Evolutionary conservation across 2,329 filamentous ascomycete genomes (phyloP).

Genomic region (Paecilomyces fulvus): DNA sequence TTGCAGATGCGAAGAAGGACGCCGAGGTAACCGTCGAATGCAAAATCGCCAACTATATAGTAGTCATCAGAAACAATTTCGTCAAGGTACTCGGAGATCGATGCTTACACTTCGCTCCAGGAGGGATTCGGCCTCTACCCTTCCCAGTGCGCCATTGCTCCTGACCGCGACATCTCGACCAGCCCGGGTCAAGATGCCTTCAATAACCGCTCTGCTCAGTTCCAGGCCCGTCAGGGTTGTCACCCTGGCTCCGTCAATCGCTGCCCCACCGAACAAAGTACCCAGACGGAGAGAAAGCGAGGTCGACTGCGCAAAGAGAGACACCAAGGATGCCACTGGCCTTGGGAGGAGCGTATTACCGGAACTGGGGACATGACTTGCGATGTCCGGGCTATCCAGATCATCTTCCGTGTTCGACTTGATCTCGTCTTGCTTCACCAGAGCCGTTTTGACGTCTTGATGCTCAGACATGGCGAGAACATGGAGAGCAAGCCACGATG

Average conservation of each 20-base stretch:
- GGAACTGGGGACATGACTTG: slow-evolving; percentile 18
- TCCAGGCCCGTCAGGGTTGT: slow-evolving; percentile 39
- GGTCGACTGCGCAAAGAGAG: slow-evolving; percentile 36
- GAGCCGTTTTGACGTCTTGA: background rate
- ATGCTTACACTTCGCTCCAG: slow-evolving; percentile 38
- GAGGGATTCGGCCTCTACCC: slow-evolving; percentile 35
- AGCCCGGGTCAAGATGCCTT: slow-evolving; percentile 35
- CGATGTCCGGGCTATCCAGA: slow-evolving; percentile 2
- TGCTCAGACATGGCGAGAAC: slow-evolving; percentile 1
- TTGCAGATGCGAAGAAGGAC: slow-evolving; percentile 39
- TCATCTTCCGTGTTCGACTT: slow-evolving; percentile 1
- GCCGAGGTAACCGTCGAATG: slow-evolving; percentile 39
- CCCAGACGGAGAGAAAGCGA: slow-evolving; percentile 37
- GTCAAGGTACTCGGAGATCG: background rate
- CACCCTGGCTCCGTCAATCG: slow-evolving; percentile 35
- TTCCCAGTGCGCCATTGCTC: slow-evolving; percentile 41
- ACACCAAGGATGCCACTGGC: slow-evolving; percentile 37
- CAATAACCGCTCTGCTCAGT: slow-evolving; percentile 37
- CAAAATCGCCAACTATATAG: slow-evolving; percentile 30
- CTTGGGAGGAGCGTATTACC: slow-evolving; percentile 34
- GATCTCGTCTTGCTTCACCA: background rate
- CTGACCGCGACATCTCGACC: slow-evolving; percentile 35
- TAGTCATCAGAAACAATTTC: background rate
- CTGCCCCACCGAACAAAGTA: slow-evolving; percentile 35
- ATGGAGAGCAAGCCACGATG: background rate